phyloP scores from a whole-genome alignment of 371 early-diverging fungal species.

The Lichtheimia hyalospora region DNA sequence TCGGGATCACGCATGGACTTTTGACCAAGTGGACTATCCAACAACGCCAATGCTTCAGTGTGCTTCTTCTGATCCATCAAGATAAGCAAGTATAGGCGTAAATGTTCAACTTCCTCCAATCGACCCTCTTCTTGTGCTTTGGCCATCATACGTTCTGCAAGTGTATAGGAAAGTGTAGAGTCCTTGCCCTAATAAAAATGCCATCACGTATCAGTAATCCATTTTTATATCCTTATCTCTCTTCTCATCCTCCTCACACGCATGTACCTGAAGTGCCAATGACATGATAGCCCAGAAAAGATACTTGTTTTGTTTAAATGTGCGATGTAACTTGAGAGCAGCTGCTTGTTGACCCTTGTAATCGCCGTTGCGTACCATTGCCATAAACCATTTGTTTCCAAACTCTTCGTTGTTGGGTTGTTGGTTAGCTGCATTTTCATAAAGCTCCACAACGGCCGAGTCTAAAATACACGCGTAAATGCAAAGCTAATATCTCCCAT shows the following conservation, averaged over 20 bases:
- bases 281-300: slow-evolving; percentile 90
- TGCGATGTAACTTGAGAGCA: slow-evolving; percentile 80
- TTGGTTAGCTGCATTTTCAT: slow-evolving; percentile 66
- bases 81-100: slow-evolving; percentile 70
- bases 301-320: slow-evolving; percentile 76
- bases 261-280: slow-evolving; percentile 63
- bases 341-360: slow-evolving; percentile 81
- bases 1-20: slow-evolving; percentile 68
- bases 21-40: slow-evolving; percentile 59
- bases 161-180: slow-evolving; percentile 52
- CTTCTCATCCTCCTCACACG: too few relatives aligned
- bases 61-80: slow-evolving; percentile 64
- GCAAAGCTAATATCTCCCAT: background rate
- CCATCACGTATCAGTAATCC: slow-evolving; percentile 15
- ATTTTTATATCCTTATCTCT: too few relatives aligned
- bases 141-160: slow-evolving; percentile 87
- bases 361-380: slow-evolving; percentile 71
- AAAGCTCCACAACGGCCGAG: slow-evolving; percentile 68
- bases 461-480: slow-evolving; percentile 32
- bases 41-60: slow-evolving; percentile 60
- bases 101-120: slow-evolving; percentile 53
- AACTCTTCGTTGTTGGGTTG: slow-evolving; percentile 76
- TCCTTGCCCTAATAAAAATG: slow-evolving; percentile 27
- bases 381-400: slow-evolving; percentile 83
- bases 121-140: slow-evolving; percentile 76